phyloP scores from a whole-genome alignment of 768 basidiomycete genomes.

The Amyloporia xantha region DNA sequence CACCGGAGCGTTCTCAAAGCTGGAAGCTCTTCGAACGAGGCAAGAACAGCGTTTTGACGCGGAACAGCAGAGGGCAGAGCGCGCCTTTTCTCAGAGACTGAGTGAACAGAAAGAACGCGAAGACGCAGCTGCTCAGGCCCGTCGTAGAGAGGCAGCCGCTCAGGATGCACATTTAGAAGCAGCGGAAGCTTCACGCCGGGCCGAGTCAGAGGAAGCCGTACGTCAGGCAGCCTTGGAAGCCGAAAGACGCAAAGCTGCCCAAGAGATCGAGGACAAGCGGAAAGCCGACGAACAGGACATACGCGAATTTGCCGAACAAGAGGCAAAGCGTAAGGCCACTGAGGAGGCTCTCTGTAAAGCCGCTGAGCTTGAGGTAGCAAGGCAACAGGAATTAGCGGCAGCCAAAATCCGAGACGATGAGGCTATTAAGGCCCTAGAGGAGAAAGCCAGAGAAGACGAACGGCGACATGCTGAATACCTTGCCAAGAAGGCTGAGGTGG shows the following conservation, averaged over 20 bases:
- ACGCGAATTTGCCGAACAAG: neutral
- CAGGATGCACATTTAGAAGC: neutral
- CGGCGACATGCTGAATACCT: neutral
- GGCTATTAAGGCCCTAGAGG: neutral
- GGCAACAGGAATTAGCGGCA: neutral
- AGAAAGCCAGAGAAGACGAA: neutral
- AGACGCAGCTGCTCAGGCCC: constrained; percentile 2
- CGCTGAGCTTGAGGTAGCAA: neutral
- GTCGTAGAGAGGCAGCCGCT: neutral
- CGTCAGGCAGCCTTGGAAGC: neutral
- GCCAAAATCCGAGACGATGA: neutral
- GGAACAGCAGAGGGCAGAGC: constrained; percentile 4
- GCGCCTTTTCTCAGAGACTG: neutral
- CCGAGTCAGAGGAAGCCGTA: neutral
- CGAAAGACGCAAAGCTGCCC: neutral
- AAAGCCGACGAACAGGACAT: neutral
- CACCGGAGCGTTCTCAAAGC: constrained; percentile 25
- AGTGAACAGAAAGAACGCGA: neutral
- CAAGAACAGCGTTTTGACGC: constrained; percentile 12
- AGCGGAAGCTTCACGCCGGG: neutral
- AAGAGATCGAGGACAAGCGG: neutral
- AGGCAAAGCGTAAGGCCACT: neutral
- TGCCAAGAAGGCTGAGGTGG: neutral
- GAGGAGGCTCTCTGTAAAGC: constrained; percentile 1
- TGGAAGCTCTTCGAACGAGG: constrained; percentile 24